Base-by-base conservation (phyloP, 1,284 basidiomycete genomes). In the Cryptococcus hybrid region DNA sequence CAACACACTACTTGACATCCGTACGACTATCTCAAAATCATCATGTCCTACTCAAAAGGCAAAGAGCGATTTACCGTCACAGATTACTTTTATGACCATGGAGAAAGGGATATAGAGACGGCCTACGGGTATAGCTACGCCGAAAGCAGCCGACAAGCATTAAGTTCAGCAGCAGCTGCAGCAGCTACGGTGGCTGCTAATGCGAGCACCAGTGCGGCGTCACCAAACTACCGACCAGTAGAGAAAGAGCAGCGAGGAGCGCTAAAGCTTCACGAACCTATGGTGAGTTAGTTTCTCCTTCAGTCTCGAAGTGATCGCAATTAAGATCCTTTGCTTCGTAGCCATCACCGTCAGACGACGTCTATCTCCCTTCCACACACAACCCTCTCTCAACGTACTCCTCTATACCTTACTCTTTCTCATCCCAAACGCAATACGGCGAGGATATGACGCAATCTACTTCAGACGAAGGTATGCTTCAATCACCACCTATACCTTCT, bases 31-130 rank as follows among this genome's bases (percentile, higher is more conserved):
- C 30, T 30, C 30, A 30, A 3, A 30, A 30, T 30, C 30, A 24
- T 24, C 24, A 30, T 30, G 30, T 30, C 30, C 30, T 42, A 42
- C 40, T 35, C 30, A 43, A 49, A 51, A 13, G 52, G 59, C 15
- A 45, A 51, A 12, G 60, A 65, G 18, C 60, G 68, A 30, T 70
- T 70, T 59, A 70, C 68, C 24, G 38, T 70, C 5, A 54, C 68
- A n/a, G 68, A 70, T 53, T 70, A 70, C 54, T 59, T 64, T 3
- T 62, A 65, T 46, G 63, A 61, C 42, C 43, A 38, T 11, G 39
- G 42, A 36, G 42, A 55, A 51, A 43, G 47, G 9, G 11, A 50
- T 36, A 58, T 54, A 18, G 61, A 58, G 51, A 52, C 44, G 40
- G 30, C 30, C 30, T 30, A 30, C 30, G 30, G 30, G 30, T 30